phyloP scores from a whole-genome alignment of 257 asterid species.

The Echites panduratus region DNA sequence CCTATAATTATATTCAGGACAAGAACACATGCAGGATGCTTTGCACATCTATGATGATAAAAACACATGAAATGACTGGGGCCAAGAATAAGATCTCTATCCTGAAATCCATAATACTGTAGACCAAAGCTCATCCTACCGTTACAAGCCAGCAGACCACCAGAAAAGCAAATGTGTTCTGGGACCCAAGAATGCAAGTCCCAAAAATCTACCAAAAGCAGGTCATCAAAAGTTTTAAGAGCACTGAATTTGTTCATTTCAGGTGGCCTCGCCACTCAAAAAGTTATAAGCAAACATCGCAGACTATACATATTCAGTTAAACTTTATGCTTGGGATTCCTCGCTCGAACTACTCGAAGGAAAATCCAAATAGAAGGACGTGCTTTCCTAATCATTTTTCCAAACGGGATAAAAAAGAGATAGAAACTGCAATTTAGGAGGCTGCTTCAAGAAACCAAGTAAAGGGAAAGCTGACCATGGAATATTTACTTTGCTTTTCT shows the following conservation, averaged over 20 bases:
- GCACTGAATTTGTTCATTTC: conserved; percentile 29
- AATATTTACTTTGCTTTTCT: conserved; percentile 8
- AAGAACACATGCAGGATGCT: conserved; percentile 8
- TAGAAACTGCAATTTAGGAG: too few relatives aligned
- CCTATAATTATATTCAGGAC: background rate
- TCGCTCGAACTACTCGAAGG: conserved; percentile 28
- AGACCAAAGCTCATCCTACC: conserved; percentile 22
- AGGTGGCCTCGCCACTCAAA: too few relatives aligned
- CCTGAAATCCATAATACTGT: conserved; percentile 41
- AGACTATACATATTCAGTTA: conserved; percentile 19
- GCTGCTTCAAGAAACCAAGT: conserved; percentile 7
- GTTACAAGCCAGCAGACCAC: conserved; percentile 28
- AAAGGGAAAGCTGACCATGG: conserved; percentile 14
- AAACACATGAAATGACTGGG: conserved; percentile 22
- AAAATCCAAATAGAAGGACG: conserved; percentile 20
- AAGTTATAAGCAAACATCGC: conserved; percentile 17
- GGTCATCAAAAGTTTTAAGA: conserved; percentile 23
- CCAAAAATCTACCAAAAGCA: conserved; percentile 21
- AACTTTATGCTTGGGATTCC: conserved; percentile 68
- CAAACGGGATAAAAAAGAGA: background rate
- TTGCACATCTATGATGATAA: background rate
- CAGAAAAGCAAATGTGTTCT: conserved; percentile 13
- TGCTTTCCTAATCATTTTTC: conserved; percentile 27
- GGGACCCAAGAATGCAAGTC: conserved; percentile 35
- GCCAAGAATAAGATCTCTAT: conserved; percentile 24